These are phyloP conservation scores for Mycena kentingensis DNA, from an alignment of 768 basidiomycete species.

Conservation along the genomic window DNA sequence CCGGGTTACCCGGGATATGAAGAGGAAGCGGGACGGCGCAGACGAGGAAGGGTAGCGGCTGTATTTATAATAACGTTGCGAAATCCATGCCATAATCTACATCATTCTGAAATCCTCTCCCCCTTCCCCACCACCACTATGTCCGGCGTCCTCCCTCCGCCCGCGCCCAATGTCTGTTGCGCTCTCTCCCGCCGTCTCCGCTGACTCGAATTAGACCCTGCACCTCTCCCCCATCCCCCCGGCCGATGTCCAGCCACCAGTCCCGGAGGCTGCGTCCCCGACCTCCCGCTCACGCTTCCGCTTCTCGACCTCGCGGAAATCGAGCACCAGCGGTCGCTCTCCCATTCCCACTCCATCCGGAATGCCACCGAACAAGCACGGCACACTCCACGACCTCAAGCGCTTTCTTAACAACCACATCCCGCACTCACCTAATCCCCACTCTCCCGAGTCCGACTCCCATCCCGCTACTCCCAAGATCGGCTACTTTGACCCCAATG, in stretches of 20 bases:
- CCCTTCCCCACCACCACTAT: conserved; percentile 9
- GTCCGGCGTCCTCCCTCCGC: conserved; percentile 7
- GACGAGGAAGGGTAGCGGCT: conserved; percentile 47
- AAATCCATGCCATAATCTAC: not conserved
- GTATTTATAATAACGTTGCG: not conserved
- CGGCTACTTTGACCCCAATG: conserved; percentile 16
- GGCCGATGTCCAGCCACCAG: not conserved
- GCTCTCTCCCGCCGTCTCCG: not conserved
- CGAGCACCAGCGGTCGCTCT: conserved; percentile 25
- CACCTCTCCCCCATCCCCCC: conserved; percentile 4
- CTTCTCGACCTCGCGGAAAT: conserved; percentile 23
- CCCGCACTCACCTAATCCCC: conserved; percentile 50
- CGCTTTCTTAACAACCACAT: conserved; percentile 95
- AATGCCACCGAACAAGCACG: conserved; percentile 42
- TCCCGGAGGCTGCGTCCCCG: conserved; percentile 14
- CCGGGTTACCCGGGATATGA: conserved; percentile 92
- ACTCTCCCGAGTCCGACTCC: conserved; percentile 21
- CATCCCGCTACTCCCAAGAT: not conserved
- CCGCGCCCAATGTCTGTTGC: conserved; percentile 1
- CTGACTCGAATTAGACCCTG: not conserved
- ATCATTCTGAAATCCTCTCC: not conserved
- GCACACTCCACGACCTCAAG: conserved; percentile 89
- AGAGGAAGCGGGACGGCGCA: conserved; percentile 85
- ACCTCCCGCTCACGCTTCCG: conserved; percentile 28
- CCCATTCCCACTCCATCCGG: conserved; percentile 20